Evolutionary conservation across 2,329 filamentous ascomycete species (phyloP), one percentile per base, ranked within the genome.

Genomic region (Westerdykella sp.): DNA sequence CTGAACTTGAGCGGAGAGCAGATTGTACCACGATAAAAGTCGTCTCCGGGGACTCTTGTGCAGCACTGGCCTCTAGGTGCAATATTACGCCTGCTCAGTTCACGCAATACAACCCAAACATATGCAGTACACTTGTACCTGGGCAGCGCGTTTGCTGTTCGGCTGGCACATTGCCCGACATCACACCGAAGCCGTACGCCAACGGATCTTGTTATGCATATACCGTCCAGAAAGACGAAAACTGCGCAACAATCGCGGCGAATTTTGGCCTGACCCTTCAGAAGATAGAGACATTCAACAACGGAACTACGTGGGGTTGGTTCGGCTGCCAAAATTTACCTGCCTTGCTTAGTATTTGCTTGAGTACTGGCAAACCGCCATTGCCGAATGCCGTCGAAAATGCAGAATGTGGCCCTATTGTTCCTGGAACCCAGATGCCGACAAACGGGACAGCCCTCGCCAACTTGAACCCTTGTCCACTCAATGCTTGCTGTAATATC

Each of bases 401-500:
- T 37, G 68, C 69, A 11, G 47, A 65, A 0, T 76, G 75, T 51
- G 75, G 76, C 0, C 75, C 75, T 1, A 62, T 68, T 36, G 61
- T 68, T 1, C 63, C 65, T 4, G 69, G 70, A 1, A 73, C 71
- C 0, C 39, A 50, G 9, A 37, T 51, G 10, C 67, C 71, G 0
- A 13, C 53, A 0, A 51, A 59, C 11, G 66, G 61, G n/a, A 63
- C 51, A 0, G 52, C 61, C 14, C 40, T 62, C 5, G 45, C 48
- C 6, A 44, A 55, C 34, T 51, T 61, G 4, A 63, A 60, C 43
- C 51, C 51, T 2, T 65, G 60, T 40, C 67, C 65, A 6, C 53
- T 70, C 4, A 71, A 71, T 36, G 67, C 65, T 2, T 73, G 70
- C 50, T 73, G 70, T 49, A 61, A 69, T 43, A 56, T 62, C 32